These are phyloP conservation scores for Hondaea fermentalgiana DNA, from an alignment of 108 stramenopile genomes.

Conservation along the genomic window DNA sequence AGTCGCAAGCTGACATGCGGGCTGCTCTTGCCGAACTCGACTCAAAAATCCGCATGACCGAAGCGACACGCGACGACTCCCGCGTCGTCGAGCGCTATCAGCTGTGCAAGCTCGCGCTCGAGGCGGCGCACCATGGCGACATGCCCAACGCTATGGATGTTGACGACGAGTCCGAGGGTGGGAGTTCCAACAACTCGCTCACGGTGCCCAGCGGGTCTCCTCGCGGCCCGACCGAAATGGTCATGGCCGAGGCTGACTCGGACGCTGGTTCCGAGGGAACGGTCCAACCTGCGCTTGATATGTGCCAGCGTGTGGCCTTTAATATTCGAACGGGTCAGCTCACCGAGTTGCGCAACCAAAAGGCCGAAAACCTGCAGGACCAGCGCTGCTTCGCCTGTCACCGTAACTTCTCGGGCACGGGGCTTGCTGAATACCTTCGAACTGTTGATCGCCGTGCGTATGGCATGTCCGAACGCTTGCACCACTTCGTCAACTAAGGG, in stretches of 20 bases:
- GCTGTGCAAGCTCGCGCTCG: background rate
- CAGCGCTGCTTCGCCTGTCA: background rate
- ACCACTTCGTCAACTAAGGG: background rate
- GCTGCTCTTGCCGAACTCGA: background rate
- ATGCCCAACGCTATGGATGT: background rate
- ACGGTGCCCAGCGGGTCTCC: background rate
- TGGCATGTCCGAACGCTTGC: background rate
- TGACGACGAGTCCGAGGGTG: background rate
- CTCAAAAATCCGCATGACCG: background rate
- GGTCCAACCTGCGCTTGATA: background rate
- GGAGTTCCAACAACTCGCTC: background rate
- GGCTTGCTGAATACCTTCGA: background rate
- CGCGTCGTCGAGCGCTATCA: background rate
- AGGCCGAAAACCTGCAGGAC: conserved; percentile 10
- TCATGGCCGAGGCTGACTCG: background rate
- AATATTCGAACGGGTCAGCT: background rate
- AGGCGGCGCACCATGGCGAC: background rate
- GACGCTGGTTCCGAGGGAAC: background rate
- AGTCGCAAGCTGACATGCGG: background rate
- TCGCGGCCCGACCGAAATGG: background rate
- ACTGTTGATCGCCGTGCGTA: background rate
- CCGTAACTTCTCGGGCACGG: background rate
- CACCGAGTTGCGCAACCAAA: conserved; percentile 12
- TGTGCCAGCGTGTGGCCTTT: background rate
- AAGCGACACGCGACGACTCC: background rate